Conservation (phyloP, 169 alveolate genomes). For the Neospora caninum region DNA sequence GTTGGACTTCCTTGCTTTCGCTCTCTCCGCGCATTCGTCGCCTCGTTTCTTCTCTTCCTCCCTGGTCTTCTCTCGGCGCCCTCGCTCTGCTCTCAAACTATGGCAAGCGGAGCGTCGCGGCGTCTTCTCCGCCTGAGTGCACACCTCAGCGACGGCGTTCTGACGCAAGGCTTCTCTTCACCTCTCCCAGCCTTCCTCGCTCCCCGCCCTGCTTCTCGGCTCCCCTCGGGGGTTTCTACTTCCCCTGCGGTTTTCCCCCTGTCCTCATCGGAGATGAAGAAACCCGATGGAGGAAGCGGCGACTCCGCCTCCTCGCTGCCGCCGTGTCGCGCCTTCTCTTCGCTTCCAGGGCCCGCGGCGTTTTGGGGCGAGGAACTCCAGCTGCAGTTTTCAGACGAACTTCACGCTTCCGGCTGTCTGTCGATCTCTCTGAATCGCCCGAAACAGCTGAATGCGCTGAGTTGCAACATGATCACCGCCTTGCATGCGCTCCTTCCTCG, state of each 20-base stretch:
- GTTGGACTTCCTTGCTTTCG: no score
- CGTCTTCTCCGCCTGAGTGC: background rate
- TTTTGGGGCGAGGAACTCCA: background rate
- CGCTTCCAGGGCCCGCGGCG: constrained; percentile 16
- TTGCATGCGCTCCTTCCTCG: background rate
- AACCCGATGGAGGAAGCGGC: background rate
- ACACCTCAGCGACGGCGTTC: background rate
- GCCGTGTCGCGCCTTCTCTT: background rate
- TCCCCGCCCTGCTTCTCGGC: no score
- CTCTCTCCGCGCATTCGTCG: no score
- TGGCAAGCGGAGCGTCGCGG: background rate
- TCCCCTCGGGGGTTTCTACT: no score
- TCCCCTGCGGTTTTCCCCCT: no score
- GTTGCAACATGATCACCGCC: constrained; percentile 21
- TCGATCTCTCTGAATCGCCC: constrained; percentile 53
- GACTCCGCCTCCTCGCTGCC: background rate
- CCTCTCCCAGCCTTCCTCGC: no score
- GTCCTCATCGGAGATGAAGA: background rate
- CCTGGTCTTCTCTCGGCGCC: no score
- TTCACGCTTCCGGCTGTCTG: background rate
- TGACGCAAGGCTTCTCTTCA: background rate
- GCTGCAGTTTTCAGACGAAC: background rate
- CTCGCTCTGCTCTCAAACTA: background rate
- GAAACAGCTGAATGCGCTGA: constrained; percentile 52
- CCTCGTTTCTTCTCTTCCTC: no score